Evolutionary conservation across 179 eudicot species (phyloP).

Genomic region (Corrigiola litoralis): DNA sequence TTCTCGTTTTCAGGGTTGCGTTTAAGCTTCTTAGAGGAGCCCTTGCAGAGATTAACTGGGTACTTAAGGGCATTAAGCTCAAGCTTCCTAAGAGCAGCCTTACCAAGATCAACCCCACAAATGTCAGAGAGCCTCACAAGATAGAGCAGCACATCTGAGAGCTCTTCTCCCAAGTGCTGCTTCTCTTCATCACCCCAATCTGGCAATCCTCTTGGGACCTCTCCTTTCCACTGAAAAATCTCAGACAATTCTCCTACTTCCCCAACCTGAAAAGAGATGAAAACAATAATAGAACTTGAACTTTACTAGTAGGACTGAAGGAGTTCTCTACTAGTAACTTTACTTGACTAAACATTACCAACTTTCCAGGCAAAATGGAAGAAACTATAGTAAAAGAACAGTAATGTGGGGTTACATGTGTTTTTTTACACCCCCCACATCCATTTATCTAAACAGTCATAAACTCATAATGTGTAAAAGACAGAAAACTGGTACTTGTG

Average conservation of each 20-base stretch:
- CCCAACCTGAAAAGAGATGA: constrained; percentile 52
- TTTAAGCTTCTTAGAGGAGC: constrained; percentile 51
- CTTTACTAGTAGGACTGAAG: not conserved
- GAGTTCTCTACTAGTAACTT: not conserved
- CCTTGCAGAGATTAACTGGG: constrained; percentile 51
- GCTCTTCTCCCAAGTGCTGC: constrained; percentile 69
- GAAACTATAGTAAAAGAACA: not conserved
- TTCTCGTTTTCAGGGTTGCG: constrained; percentile 7
- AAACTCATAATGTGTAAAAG: constrained; percentile 5
- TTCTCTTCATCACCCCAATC: constrained; percentile 61
- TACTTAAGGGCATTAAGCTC: constrained; percentile 63
- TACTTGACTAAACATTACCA: not conserved
- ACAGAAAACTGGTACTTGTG: constrained; percentile 9
- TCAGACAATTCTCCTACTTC: constrained; percentile 77
- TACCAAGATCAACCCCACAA: constrained; percentile 69
- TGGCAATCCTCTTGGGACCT: constrained; percentile 67
- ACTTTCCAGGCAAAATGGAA: not conserved
- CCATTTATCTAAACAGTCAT: not conserved
- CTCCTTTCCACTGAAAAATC: constrained; percentile 82
- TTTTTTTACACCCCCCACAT: not conserved
- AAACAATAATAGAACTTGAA: not conserved
- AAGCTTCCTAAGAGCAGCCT: constrained; percentile 65
- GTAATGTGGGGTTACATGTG: not conserved
- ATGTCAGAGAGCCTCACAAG: constrained; percentile 69
- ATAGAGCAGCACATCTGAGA: constrained; percentile 68